Evolutionary conservation across 768 basidiomycete species (phyloP).

Genomic region (Rubroboletus pulcherrimus): DNA sequence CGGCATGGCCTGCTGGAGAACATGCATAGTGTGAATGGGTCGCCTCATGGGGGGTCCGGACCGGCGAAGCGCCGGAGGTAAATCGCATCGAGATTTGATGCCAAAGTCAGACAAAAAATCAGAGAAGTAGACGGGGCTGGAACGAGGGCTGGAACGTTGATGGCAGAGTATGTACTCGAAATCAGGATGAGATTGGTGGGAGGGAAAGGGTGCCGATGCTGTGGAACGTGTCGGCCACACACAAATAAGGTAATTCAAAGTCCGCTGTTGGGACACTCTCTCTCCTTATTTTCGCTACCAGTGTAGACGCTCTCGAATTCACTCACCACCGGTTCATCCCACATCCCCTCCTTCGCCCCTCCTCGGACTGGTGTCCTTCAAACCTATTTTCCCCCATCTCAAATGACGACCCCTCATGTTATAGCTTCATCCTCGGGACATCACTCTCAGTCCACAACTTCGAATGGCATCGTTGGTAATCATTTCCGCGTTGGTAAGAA

Average conservation of each 20-base stretch:
- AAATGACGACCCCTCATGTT: slow-evolving; percentile 81
- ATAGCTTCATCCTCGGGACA: slow-evolving; percentile 74
- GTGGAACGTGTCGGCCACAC: slow-evolving; percentile 30
- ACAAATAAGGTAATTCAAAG: slow-evolving; percentile 28
- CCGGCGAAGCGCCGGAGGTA: neutral
- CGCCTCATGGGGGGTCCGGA: slow-evolving; percentile 3
- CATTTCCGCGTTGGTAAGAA: slow-evolving; percentile 94
- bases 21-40: slow-evolving; percentile 2
- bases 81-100: slow-evolving; percentile 2
- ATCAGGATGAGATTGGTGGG: neutral
- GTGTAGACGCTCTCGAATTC: slow-evolving; percentile 19
- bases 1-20: slow-evolving; percentile 8
- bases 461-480: slow-evolving; percentile 72
- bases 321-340: slow-evolving; percentile 20
- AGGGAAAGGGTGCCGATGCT: neutral
- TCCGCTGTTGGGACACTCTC: slow-evolving; percentile 26
- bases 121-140: neutral
- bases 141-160: neutral
- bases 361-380: slow-evolving; percentile 28
- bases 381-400: slow-evolving; percentile 1
- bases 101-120: neutral
- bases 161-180: neutral
- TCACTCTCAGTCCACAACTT: slow-evolving; percentile 58
- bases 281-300: slow-evolving; percentile 28
- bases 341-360: slow-evolving; percentile 22